Conservation (phyloP, 148 eudicot genomes). For the Camellia granthamiana region DNA sequence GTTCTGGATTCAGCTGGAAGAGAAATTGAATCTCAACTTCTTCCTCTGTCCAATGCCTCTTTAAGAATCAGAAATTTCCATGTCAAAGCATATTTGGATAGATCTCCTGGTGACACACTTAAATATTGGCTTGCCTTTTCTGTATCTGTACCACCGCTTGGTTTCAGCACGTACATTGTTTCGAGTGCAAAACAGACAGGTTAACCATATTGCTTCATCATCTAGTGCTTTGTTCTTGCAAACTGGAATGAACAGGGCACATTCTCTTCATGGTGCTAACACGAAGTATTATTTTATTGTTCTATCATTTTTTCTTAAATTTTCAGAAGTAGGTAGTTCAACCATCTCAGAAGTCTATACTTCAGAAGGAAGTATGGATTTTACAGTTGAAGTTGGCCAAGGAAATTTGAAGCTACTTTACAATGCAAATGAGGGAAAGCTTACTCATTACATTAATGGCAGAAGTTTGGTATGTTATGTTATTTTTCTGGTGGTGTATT, state of each 20-base stretch:
- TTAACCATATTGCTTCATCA: conserved; percentile 14
- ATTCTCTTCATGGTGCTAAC: background rate
- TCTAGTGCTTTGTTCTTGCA: conserved; percentile 4
- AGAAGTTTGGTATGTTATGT: conserved; percentile 52
- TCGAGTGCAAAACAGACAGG: conserved; percentile 50
- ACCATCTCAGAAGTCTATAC: conserved; percentile 40
- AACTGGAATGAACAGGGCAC: conserved; percentile 5
- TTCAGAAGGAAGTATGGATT: conserved; percentile 30
- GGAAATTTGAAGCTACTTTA: conserved; percentile 52
- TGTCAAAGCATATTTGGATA: conserved; percentile 54
- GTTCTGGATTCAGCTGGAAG: conserved; percentile 61
- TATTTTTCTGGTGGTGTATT: background rate
- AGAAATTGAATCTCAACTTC: conserved; percentile 67
- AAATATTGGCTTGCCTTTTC: conserved; percentile 69
- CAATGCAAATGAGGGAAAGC: conserved; percentile 39
- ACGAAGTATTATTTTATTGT: background rate
- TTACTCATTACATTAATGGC: conserved; percentile 37
- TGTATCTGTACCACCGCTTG: conserved; percentile 75
- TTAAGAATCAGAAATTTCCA: conserved; percentile 48
- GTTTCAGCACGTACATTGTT: conserved; percentile 64
- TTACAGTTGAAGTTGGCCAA: conserved; percentile 54
- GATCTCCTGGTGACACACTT: conserved; percentile 32
- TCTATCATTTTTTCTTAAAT: background rate
- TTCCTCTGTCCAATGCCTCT: conserved; percentile 61
- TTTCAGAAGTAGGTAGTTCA: conserved; percentile 38